These are phyloP conservation scores for Ceratobasidium sp. DNA, from an alignment of 1,284 basidiomycete species.

Conservation along the genomic window DNA sequence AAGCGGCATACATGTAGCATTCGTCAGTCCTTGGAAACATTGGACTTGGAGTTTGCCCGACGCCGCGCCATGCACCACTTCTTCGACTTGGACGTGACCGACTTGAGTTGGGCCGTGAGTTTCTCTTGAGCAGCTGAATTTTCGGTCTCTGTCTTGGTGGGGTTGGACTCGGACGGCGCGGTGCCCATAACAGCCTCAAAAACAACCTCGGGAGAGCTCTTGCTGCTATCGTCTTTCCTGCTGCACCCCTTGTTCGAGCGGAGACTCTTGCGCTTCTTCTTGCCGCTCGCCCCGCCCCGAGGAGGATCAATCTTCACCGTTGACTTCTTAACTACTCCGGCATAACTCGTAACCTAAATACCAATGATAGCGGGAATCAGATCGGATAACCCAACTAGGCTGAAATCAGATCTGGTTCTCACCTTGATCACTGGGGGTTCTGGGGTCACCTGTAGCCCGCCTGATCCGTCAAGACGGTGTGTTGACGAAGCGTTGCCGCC, in stretches of 20 bases:
- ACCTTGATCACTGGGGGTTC: conserved; percentile 34
- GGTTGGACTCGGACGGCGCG: background rate
- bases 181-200: background rate
- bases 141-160: background rate
- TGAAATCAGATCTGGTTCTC: background rate
- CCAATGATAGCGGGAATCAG: background rate
- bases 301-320: background rate
- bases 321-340: conserved; percentile 9
- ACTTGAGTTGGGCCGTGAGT: background rate
- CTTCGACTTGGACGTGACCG: conserved; percentile 1
- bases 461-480: background rate
- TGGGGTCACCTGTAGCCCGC: background rate
- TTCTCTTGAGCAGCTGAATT: background rate
- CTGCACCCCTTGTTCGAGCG: conserved; percentile 5
- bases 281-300: background rate
- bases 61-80: conserved; percentile 1
- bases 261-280: conserved; percentile 26
- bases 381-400: background rate
- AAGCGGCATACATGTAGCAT: background rate
- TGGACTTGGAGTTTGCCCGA: conserved; percentile 1
- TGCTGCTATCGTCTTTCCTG: background rate
- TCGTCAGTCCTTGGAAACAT: background rate
- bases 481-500: background rate
- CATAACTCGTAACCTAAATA: conserved; percentile 20
- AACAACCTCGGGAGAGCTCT: background rate